Conservation (phyloP, 768 basidiomycete genomes). For the Auricularia heimuer region DNA sequence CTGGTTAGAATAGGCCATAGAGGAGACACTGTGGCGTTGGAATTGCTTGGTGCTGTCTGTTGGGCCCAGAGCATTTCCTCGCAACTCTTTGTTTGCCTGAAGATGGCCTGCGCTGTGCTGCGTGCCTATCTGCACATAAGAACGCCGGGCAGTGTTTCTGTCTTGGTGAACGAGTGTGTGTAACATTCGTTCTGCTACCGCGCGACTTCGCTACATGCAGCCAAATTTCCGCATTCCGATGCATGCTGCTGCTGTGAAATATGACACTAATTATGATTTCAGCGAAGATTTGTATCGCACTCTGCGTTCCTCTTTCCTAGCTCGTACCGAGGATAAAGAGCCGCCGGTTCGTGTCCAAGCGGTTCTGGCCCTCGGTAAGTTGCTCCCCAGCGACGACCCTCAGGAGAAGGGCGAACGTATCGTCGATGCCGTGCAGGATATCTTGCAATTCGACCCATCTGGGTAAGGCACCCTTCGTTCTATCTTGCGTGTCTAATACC, state of each 20-base stretch:
- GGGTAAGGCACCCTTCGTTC: slow-evolving; percentile 38
- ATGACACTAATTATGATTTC: neutral
- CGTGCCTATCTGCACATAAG: no score
- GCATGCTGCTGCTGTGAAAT: no score
- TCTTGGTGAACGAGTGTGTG: no score
- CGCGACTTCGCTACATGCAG: no score
- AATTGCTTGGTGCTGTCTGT: no score
- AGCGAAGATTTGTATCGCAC: slow-evolving; percentile 68
- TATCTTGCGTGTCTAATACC: slow-evolving; percentile 5
- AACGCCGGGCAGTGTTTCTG: no score
- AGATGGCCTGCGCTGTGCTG: no score
- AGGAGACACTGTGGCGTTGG: no score
- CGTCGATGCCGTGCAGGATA: slow-evolving; percentile 53
- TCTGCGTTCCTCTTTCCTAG: slow-evolving; percentile 52
- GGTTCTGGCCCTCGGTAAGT: neutral
- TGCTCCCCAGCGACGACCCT: slow-evolving; percentile 28
- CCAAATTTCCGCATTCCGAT: no score
- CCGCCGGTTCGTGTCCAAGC: neutral
- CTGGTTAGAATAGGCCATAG: no score
- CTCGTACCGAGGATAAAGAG: neutral
- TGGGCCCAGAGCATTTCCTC: neutral
- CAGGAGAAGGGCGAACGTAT: slow-evolving; percentile 31
- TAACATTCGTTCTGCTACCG: no score
- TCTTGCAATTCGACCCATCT: slow-evolving; percentile 62
- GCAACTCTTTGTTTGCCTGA: neutral